Base-by-base conservation (phyloP, 306 rosid genomes). In the Alnus glutinosa region DNA sequence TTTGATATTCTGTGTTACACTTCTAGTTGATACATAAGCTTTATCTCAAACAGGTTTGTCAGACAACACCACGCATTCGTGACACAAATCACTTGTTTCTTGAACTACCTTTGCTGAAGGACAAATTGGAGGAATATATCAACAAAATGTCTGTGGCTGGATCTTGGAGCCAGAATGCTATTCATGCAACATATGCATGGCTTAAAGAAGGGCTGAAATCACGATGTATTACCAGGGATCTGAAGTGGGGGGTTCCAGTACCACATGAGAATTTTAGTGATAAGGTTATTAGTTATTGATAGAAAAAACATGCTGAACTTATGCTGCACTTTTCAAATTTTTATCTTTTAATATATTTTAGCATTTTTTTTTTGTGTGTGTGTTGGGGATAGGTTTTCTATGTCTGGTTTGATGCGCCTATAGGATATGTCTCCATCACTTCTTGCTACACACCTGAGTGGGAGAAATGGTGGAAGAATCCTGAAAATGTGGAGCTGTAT, bases 401-500 rank as follows among this genome's bases (percentile, higher is more conserved):
- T 78, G 98, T 95, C 28, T 95, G 99, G 98, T 95, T 95, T 83
- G 99, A 90, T 87, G 99, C 98, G 37, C 99, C 99, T 12, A 95
- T 95, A 73, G 96, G 99, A 47, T 93, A 95, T 77, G 91, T 95
- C 69, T 95, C 98, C 50, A 93, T 95, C 83, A 95, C 99, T 69
- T 77, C 93, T 64, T 88, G 99, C 87, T 93, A 93, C 89, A 95
- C 97, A 70, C 77, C 80, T 50, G 94, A 95, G 9, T 95, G 98
- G 99, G 98, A 95, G 86, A 84, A 89, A 83, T 95, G 99, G 99
- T 95, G 99, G 99, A 95, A 95, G 84, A 91, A 91, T 81, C 97
- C 98, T 1, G 88, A 95, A 81, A 87, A 95, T 55, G 99, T 95
- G 68, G 98, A 93, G 87, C 54, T 95, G 77, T 95, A 86, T 87